These are phyloP conservation scores for Begonia masoniana DNA, from an alignment of 306 rosid genomes.

Conservation along the genomic window DNA sequence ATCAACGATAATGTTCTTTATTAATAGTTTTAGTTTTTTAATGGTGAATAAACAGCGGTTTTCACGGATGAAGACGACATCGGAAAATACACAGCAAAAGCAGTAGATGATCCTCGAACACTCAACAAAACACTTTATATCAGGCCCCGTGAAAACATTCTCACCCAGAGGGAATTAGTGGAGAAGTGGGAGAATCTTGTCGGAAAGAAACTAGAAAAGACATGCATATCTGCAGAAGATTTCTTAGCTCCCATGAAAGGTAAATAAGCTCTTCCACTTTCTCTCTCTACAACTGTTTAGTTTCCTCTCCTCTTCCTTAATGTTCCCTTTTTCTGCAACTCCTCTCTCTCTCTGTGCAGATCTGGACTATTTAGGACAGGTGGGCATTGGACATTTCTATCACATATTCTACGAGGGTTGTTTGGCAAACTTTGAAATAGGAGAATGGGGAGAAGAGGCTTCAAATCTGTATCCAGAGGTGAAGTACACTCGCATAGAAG, in stretches of 20 bases:
- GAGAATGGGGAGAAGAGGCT: constrained; percentile 65
- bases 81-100: constrained; percentile 48
- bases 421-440: constrained; percentile 56
- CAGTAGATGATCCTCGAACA: constrained; percentile 70
- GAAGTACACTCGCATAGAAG: constrained; percentile 58
- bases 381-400: constrained; percentile 59
- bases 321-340: no score
- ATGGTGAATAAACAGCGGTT: constrained; percentile 17
- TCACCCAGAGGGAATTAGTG: constrained; percentile 51
- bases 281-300: not conserved
- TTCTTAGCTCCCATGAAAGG: constrained; percentile 58
- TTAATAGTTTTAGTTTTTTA: not conserved
- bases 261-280: constrained; percentile 2
- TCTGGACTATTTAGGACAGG: constrained; percentile 35
- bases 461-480: constrained; percentile 79
- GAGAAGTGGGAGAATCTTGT: constrained; percentile 53
- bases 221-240: constrained; percentile 30
- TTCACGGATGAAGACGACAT: constrained; percentile 65
- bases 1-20: no score
- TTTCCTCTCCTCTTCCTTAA: not conserved
- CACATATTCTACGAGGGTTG: constrained; percentile 71
- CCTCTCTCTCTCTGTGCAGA: constrained; percentile 13
- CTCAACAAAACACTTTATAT: constrained; percentile 68
- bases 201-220: constrained; percentile 40
- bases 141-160: constrained; percentile 59